A percentile compares a stretch with the other conserved stretches of the same genome.
Conservation (phyloP, 2,329 filamentous ascomycete species). For the Leptographium galeiforme region DNA sequence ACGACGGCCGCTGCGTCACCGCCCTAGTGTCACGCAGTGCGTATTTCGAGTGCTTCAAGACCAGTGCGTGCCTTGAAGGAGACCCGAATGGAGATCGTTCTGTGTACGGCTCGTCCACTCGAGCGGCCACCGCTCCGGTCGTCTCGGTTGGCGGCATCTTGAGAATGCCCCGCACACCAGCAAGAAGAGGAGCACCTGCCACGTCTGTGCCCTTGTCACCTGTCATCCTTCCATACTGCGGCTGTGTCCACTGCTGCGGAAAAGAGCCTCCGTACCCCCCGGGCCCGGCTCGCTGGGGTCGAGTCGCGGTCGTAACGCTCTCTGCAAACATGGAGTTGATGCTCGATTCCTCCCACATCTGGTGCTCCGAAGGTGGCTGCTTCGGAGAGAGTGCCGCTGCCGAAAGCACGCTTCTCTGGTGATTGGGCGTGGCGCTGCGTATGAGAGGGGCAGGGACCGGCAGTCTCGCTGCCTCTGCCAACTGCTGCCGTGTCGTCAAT, state of each 20-base stretch:
- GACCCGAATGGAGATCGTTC: slow-evolving; percentile 15
- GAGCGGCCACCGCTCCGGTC: slow-evolving; percentile 11
- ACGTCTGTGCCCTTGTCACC: not conserved
- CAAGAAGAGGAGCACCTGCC: slow-evolving; percentile 14
- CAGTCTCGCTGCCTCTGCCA: slow-evolving; percentile 21
- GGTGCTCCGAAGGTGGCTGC: slow-evolving; percentile 12
- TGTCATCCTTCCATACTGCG: slow-evolving; percentile 10
- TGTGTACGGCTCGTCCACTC: slow-evolving; percentile 14
- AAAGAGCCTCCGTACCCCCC: slow-evolving; percentile 9
- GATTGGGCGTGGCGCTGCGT: slow-evolving; percentile 16
- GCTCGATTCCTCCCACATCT: slow-evolving; percentile 23
- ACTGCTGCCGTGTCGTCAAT: slow-evolving; percentile 15
- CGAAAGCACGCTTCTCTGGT: slow-evolving; percentile 9
- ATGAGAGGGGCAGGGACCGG: slow-evolving; percentile 19
- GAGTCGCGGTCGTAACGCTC: slow-evolving; percentile 6
- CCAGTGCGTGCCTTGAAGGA: slow-evolving; percentile 14
- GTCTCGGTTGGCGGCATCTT: slow-evolving; percentile 17
- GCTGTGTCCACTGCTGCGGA: slow-evolving; percentile 9
- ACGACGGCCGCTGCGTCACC: slow-evolving; percentile 12
- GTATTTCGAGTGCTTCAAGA: slow-evolving; percentile 21
- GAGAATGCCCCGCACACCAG: slow-evolving; percentile 24
- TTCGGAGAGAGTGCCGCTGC: not conserved
- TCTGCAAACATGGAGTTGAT: slow-evolving; percentile 19
- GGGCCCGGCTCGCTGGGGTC: not conserved
- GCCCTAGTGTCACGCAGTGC: slow-evolving; percentile 24